Conservation (phyloP, 495 filamentous ascomycete species). For the Cairneyella variabilis region DNA sequence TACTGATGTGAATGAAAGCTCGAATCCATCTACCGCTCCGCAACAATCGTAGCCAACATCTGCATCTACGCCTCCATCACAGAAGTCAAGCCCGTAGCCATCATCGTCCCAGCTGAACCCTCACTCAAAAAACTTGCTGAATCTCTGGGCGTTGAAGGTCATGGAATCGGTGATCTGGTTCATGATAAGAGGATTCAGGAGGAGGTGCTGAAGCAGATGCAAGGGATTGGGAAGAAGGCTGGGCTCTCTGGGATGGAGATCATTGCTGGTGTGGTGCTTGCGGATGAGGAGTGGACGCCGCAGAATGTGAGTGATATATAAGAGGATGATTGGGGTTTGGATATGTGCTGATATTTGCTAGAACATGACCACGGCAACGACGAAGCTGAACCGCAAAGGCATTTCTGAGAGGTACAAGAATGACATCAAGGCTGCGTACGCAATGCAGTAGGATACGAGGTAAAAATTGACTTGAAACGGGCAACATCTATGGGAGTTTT, state of each 20-base stretch:
- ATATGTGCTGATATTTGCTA: constrained; percentile 32
- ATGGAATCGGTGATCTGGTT: constrained; percentile 69
- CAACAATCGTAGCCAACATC: constrained; percentile 83
- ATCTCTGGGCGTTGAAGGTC: constrained; percentile 65
- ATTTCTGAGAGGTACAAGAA: constrained; percentile 61
- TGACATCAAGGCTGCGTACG: constrained; percentile 57
- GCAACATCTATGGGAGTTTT: too few relatives aligned
- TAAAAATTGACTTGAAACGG: too few relatives aligned
- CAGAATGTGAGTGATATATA: constrained; percentile 93
- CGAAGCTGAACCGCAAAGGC: constrained; percentile 67
- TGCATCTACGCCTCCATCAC: constrained; percentile 82
- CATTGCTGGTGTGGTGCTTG: constrained; percentile 84
- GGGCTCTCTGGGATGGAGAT: constrained; percentile 83
- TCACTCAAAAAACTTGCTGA: constrained; percentile 77
- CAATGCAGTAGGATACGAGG: too few relatives aligned
- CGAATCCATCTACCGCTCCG: constrained; percentile 87
- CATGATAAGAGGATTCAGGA: constrained; percentile 74
- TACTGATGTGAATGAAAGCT: constrained; percentile 43
- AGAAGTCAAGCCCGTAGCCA: constrained; percentile 82
- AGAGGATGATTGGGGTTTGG: too few relatives aligned
- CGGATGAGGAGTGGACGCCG: constrained; percentile 95
- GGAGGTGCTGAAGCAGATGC: constrained; percentile 74
- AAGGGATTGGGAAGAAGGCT: constrained; percentile 65
- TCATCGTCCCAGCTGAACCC: constrained; percentile 85
- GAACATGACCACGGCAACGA: constrained; percentile 62